A percentile compares a stretch with the other conserved stretches of the same genome.
These are phyloP conservation scores for Fusarium scirpi DNA, from an alignment of 2,329 filamentous ascomycete species.

Conservation along the genomic window DNA sequence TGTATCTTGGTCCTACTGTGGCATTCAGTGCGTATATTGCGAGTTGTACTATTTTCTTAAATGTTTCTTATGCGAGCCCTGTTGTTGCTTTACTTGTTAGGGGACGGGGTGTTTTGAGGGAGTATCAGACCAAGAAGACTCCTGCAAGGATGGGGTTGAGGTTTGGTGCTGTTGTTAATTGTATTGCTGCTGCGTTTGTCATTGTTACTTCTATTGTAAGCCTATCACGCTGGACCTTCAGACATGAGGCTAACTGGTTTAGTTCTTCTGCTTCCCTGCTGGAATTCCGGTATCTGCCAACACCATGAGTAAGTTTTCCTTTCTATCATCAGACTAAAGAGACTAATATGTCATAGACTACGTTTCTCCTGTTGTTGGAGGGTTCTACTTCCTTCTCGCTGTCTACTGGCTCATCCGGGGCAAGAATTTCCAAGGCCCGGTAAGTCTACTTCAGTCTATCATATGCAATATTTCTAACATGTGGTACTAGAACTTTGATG, in stretches of 20 bases:
- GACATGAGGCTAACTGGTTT: fast-evolving
- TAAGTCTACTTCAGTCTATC: neutral
- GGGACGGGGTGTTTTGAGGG: conserved; percentile 2
- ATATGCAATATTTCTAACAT: no score
- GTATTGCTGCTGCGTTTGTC: neutral
- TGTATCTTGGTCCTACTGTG: conserved; percentile 32
- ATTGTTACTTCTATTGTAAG: conserved; percentile 14
- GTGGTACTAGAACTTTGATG: neutral
- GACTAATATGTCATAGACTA: no score
- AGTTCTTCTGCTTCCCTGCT: conserved; percentile 25
- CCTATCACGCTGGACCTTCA: fast-evolving
- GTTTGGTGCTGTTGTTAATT: conserved; percentile 1
- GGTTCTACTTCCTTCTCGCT: conserved; percentile 1
- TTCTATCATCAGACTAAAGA: no score
- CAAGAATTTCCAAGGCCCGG: conserved; percentile 12
- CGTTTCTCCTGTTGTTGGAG: conserved; percentile 10
- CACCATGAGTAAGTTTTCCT: neutral
- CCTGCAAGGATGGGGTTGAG: conserved; percentile 7
- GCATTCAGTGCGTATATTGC: conserved; percentile 39
- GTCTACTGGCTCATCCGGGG: conserved; percentile 4
- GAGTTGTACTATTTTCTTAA: conserved; percentile 37
- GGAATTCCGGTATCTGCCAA: conserved; percentile 11
- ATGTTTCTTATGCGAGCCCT: conserved; percentile 31
- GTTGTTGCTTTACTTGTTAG: conserved; percentile 26
- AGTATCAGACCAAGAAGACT: conserved; percentile 14